Evolutionary conservation across 2,329 filamentous ascomycete genomes (phyloP).

Genomic region (Pestalotiopsis sp.): DNA sequence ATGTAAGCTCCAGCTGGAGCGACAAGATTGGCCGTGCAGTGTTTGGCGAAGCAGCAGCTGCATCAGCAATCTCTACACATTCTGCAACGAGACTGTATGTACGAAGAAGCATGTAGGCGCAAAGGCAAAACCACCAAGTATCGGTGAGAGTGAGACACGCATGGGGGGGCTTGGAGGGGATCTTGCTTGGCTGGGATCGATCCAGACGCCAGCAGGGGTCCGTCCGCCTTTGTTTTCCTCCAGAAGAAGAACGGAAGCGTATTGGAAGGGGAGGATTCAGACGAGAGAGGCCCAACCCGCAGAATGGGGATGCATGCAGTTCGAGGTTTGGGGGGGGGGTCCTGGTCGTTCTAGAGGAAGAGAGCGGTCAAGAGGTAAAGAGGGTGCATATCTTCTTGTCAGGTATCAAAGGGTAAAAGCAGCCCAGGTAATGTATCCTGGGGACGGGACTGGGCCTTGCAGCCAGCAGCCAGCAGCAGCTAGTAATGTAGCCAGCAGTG

Average conservation of each 20-base stretch:
- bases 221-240: background rate
- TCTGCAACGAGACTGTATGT: constrained; percentile 36
- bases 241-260: background rate
- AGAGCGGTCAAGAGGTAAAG: constrained; percentile 5
- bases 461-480: no score
- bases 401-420: background rate
- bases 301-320: background rate
- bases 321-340: background rate
- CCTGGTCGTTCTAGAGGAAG: background rate
- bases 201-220: constrained; percentile 7
- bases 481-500: no score
- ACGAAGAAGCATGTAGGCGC: constrained; percentile 6
- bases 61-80: constrained; percentile 27
- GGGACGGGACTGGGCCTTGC: no score
- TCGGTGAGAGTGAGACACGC: constrained; percentile 38
- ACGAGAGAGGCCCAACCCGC: background rate
- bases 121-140: constrained; percentile 29
- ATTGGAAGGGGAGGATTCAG: background rate
- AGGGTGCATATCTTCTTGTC: background rate
- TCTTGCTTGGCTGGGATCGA: background rate
- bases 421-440: background rate
- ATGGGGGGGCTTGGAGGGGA: constrained; percentile 1
- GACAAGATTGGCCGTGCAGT: constrained; percentile 15
- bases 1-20: background rate
- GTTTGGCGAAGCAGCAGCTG: constrained; percentile 22